Percentiles rank a stretch among this genome's conserved stretches.
Conservation (phyloP, 495 filamentous ascomycete species). For the Opeltia flavorubescens region DNA sequence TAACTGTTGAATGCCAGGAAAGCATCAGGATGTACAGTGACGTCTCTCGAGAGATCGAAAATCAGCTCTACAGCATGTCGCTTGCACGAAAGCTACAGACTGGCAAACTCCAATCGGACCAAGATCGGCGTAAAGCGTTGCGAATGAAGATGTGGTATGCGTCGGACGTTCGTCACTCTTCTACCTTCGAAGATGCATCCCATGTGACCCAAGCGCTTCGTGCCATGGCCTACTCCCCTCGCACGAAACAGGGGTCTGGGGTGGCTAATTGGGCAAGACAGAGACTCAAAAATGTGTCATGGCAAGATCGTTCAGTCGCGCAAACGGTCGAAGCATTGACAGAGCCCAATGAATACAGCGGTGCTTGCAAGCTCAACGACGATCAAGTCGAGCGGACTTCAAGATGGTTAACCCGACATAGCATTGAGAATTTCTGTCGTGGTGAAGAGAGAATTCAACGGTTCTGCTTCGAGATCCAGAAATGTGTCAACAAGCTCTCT, state of each 20-base stretch:
- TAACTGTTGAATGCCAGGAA: neutral
- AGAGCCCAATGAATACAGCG: constrained; percentile 69
- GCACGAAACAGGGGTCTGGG: constrained; percentile 26
- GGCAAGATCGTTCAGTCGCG: constrained; percentile 42
- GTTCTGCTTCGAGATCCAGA: constrained; percentile 83
- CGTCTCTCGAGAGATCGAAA: neutral
- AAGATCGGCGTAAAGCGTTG: constrained; percentile 33
- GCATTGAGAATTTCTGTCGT: constrained; percentile 85
- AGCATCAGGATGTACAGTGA: neutral
- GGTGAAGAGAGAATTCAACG: constrained; percentile 93
- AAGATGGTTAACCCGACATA: constrained; percentile 69
- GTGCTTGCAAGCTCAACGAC: constrained; percentile 89
- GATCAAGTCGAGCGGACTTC: constrained; percentile 80
- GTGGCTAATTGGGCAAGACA: constrained; percentile 14
- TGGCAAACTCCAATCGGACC: constrained; percentile 20
- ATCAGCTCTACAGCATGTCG: constrained; percentile 3
- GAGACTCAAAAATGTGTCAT: constrained; percentile 10
- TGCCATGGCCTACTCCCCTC: constrained; percentile 58
- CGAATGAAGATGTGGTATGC: constrained; percentile 99
- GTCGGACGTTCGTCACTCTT: constrained; percentile 88
- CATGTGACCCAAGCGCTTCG: constrained; percentile 79
- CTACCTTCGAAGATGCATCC: constrained; percentile 74
- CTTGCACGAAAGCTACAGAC: constrained; percentile 14
- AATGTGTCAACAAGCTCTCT: constrained; percentile 72
- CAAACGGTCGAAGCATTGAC: constrained; percentile 82